A percentile compares a stretch with the other conserved stretches of the same genome.
These are phyloP conservation scores for Yamadazyma kanchanaburiensis DNA, from an alignment of 1,139 yeast species.

Conservation along the genomic window DNA sequence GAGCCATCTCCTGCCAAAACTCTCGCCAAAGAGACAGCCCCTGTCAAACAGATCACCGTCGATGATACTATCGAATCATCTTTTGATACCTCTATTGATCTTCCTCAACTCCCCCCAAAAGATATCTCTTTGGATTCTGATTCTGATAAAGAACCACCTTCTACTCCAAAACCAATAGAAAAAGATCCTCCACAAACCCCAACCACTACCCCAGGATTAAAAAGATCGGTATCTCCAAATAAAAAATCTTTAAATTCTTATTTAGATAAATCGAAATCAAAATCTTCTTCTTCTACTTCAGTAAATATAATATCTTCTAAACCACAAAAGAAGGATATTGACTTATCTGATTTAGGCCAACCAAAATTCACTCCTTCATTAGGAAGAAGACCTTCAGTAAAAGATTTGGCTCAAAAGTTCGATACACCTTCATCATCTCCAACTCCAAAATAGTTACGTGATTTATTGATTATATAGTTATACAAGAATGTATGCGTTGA, in stretches of 20 bases:
- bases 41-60: neutral
- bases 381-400: constrained; percentile 33
- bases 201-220: constrained; percentile 23
- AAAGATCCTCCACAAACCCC: constrained; percentile 5
- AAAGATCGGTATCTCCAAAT: constrained; percentile 39
- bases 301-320: constrained; percentile 22
- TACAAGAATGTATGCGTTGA: too few relatives aligned
- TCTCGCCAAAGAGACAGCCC: constrained; percentile 1
- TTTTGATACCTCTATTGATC: constrained; percentile 1
- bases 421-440: constrained; percentile 18
- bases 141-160: constrained; percentile 4
- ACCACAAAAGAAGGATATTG: constrained; percentile 29
- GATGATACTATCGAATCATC: constrained; percentile 4
- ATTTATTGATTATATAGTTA: too few relatives aligned
- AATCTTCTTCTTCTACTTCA: neutral
- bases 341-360: constrained; percentile 22
- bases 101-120: too few relatives aligned
- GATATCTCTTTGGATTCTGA: too few relatives aligned
- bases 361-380: constrained; percentile 28
- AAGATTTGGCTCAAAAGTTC: constrained; percentile 30
- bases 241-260: constrained; percentile 31
- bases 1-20: constrained; percentile 1
- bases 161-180: constrained; percentile 10
- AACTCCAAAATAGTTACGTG: constrained; percentile 9
- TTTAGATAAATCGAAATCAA: constrained; percentile 14